Percentiles rank a stretch among this genome's conserved stretches.
Conservation (phyloP, 768 basidiomycete genomes). For the Leucosporidium creatinivorum region DNA sequence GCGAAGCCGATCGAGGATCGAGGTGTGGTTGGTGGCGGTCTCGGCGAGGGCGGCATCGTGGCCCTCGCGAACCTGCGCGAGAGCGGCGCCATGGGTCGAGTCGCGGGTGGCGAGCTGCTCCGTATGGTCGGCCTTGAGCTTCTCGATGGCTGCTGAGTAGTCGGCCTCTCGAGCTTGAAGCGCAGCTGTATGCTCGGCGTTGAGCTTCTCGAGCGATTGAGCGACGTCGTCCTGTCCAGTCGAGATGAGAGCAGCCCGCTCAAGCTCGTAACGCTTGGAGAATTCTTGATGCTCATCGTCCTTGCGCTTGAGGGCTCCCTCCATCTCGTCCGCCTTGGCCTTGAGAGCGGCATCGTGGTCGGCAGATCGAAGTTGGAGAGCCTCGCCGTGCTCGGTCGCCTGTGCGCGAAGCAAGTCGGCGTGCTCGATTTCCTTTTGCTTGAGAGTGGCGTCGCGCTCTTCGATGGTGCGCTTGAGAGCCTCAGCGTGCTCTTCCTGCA, state of each 20-base stretch:
- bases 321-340: conserved; percentile 59
- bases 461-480: conserved; percentile 59
- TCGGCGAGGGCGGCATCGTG: conserved; percentile 6
- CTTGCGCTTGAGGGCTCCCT: conserved; percentile 43
- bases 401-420: conserved; percentile 39
- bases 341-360: conserved; percentile 62
- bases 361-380: conserved; percentile 55
- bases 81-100: neutral
- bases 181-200: conserved; percentile 52
- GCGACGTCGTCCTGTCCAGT: neutral
- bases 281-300: neutral
- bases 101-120: conserved; percentile 39
- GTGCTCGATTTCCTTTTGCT: conserved; percentile 15
- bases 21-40: conserved; percentile 4
- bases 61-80: conserved; percentile 47
- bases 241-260: conserved; percentile 4
- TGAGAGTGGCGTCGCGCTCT: conserved; percentile 42
- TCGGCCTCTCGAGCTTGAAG: conserved; percentile 36
- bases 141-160: conserved; percentile 39
- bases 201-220: conserved; percentile 51
- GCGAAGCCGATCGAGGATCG: conserved; percentile 19
- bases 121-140: conserved; percentile 7
- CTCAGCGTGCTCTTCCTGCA: conserved; percentile 7
- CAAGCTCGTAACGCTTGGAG: conserved; percentile 1
- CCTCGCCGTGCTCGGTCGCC: conserved; percentile 49